Evolutionary conservation across 1,139 yeast genomes (phyloP).

Genomic region (Scheffersomyces parashehatae): DNA sequence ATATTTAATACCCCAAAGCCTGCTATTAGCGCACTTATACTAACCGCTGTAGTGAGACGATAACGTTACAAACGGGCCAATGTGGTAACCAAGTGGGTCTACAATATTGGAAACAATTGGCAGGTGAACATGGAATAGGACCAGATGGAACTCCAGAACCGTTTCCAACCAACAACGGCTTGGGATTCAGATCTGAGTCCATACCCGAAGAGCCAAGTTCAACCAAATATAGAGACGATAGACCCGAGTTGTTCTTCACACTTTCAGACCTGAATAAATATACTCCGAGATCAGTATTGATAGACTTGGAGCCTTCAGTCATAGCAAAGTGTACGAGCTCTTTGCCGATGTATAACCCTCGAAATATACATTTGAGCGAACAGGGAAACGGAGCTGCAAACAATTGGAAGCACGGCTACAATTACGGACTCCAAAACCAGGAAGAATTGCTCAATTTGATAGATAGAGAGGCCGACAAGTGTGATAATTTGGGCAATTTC

Average conservation of each 20-base stretch:
- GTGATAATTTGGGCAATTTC: slow-evolving; percentile 88
- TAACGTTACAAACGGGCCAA: slow-evolving; percentile 65
- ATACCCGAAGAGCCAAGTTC: background rate
- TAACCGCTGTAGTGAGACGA: slow-evolving; percentile 40
- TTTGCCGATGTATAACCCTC: slow-evolving; percentile 77
- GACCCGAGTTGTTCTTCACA: slow-evolving; percentile 83
- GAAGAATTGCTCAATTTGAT: slow-evolving; percentile 80
- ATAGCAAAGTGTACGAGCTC: slow-evolving; percentile 60
- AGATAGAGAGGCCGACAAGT: slow-evolving; percentile 87
- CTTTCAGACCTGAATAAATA: slow-evolving; percentile 69
- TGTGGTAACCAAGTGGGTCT: slow-evolving; percentile 97
- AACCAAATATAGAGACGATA: slow-evolving; percentile 52
- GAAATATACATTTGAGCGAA: slow-evolving; percentile 76
- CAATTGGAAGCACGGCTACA: slow-evolving; percentile 92
- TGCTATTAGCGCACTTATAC: slow-evolving; percentile 13
- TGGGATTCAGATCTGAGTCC: slow-evolving; percentile 8
- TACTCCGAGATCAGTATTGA: slow-evolving; percentile 82
- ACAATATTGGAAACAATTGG: slow-evolving; percentile 89
- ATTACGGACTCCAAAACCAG: slow-evolving; percentile 66
- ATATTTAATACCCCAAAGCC: too few relatives aligned
- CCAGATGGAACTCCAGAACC: slow-evolving; percentile 61
- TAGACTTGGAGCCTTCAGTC: slow-evolving; percentile 92
- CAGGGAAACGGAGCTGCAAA: slow-evolving; percentile 94
- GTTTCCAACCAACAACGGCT: slow-evolving; percentile 8
- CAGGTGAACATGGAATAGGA: slow-evolving; percentile 82